A percentile compares a stretch with the other conserved stretches of the same genome.
Evolutionary conservation across 441 rosid species (phyloP).

Genomic region (Pelargonium cotyledonis): DNA sequence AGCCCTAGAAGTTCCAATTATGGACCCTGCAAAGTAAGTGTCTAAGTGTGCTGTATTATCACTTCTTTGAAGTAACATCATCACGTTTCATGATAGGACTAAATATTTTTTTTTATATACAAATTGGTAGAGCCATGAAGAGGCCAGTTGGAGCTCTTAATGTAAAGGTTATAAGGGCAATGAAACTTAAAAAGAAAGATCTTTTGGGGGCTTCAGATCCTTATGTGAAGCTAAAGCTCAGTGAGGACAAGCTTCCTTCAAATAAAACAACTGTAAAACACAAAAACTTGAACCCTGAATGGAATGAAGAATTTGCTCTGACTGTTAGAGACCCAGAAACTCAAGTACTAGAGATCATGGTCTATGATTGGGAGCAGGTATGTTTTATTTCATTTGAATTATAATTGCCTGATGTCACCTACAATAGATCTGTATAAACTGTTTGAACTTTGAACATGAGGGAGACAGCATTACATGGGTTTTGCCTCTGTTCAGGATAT

Average conservation of each 20-base stretch:
- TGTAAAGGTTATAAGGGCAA: slow-evolving; percentile 21
- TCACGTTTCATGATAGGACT: background rate
- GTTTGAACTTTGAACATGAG: too few species aligned
- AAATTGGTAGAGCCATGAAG: slow-evolving; percentile 17
- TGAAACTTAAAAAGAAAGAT: slow-evolving; percentile 20
- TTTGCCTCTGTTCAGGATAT: too few species aligned
- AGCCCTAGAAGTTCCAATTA: slow-evolving; percentile 20
- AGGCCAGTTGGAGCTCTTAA: slow-evolving; percentile 20
- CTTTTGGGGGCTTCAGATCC: slow-evolving; percentile 24
- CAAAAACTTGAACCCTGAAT: slow-evolving; percentile 24
- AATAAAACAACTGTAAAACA: slow-evolving; percentile 21
- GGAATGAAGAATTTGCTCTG: slow-evolving; percentile 23
- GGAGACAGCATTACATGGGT: too few species aligned
- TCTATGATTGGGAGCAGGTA: slow-evolving; percentile 16
- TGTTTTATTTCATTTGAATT: background rate
- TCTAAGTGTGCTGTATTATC: background rate
- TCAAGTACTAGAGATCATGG: slow-evolving; percentile 20
- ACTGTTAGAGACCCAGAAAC: slow-evolving; percentile 19
- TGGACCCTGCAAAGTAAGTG: slow-evolving; percentile 21
- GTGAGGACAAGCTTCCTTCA: slow-evolving; percentile 18
- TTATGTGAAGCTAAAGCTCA: slow-evolving; percentile 20
- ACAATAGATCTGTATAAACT: too few species aligned
- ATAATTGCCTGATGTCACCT: too few species aligned
- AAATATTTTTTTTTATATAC: background rate
- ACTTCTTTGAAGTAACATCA: background rate